Evolutionary conservation across 1,284 basidiomycete species (phyloP).

Genomic region (Mycena sp.): DNA sequence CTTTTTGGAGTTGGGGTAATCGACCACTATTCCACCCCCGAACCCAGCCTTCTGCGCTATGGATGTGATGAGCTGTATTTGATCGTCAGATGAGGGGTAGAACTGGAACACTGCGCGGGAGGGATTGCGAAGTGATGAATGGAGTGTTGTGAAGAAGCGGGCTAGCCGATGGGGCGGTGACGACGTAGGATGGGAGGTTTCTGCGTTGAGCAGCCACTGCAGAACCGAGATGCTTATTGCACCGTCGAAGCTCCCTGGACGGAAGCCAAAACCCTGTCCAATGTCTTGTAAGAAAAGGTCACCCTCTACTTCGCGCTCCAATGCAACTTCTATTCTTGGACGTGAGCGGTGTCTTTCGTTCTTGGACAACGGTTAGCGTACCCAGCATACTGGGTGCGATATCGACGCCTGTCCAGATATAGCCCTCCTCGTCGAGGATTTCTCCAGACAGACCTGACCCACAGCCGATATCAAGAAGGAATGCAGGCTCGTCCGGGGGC

Average conservation of each 20-base stretch:
- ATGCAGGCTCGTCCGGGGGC: slow-evolving; percentile 79
- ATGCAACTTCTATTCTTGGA: slow-evolving; percentile 80
- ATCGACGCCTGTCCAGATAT: slow-evolving; percentile 95
- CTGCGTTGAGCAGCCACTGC: slow-evolving; percentile 99
- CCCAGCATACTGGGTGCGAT: slow-evolving; percentile 98
- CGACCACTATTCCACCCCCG: slow-evolving; percentile 95
- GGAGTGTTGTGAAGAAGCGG: slow-evolving; percentile 97
- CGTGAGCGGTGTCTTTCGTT: neutral
- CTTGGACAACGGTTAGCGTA: slow-evolving; percentile 47
- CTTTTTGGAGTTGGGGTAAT: slow-evolving; percentile 97
- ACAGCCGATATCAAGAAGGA: slow-evolving; percentile 96
- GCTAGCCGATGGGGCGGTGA: slow-evolving; percentile 93
- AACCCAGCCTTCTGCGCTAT: slow-evolving; percentile 96
- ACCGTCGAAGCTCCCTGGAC: slow-evolving; percentile 97
- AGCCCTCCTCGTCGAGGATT: slow-evolving; percentile 94
- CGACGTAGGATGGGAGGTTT: slow-evolving; percentile 89
- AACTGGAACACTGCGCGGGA: slow-evolving; percentile 96
- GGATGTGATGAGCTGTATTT: slow-evolving; percentile 94
- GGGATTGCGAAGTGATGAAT: slow-evolving; percentile 91
- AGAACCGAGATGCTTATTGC: slow-evolving; percentile 98
- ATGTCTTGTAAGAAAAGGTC: slow-evolving; percentile 95
- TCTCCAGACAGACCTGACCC: slow-evolving; percentile 99
- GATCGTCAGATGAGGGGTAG: slow-evolving; percentile 95
- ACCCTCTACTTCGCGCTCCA: slow-evolving; percentile 93
- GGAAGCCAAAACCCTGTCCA: slow-evolving; percentile 93